Evolutionary conservation across 768 basidiomycete species (phyloP).

Genomic region (Chalciporus chontae): DNA sequence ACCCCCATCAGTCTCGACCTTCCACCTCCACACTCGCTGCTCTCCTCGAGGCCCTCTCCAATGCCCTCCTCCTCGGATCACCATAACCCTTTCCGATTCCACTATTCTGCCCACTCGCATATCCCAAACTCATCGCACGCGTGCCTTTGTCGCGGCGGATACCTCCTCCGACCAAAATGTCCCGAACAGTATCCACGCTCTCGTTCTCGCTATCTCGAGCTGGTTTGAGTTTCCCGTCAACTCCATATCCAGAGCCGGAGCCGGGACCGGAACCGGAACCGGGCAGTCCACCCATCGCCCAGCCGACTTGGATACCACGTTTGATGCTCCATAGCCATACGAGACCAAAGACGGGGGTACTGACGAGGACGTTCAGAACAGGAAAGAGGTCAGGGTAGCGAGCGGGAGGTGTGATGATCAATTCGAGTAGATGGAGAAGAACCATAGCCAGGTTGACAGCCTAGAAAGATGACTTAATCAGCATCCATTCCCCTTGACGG

Average conservation of each 20-base stretch:
- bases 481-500: background rate
- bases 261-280: slow-evolving; percentile 19
- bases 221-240: background rate
- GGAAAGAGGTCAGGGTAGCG: slow-evolving; percentile 84
- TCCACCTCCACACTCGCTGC: slow-evolving; percentile 18
- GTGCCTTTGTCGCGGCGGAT: slow-evolving; percentile 16
- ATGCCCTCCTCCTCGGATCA: slow-evolving; percentile 23
- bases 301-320: slow-evolving; percentile 72
- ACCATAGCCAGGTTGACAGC: slow-evolving; percentile 52
- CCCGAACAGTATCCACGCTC: background rate
- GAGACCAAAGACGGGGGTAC: slow-evolving; percentile 74
- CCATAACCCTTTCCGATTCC: slow-evolving; percentile 3
- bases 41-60: slow-evolving; percentile 17
- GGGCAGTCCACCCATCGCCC: slow-evolving; percentile 66
- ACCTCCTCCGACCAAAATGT: background rate
- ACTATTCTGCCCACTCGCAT: slow-evolving; percentile 13
- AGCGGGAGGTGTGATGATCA: slow-evolving; percentile 56
- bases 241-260: background rate
- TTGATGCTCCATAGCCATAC: slow-evolving; percentile 91
- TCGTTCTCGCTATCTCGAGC: slow-evolving; percentile 8
- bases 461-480: slow-evolving; percentile 28
- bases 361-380: slow-evolving; percentile 80
- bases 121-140: slow-evolving; percentile 28
- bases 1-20: no score
- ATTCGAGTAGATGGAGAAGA: slow-evolving; percentile 61